phyloP scores from a whole-genome alignment of 257 asterid genomes.

The Rhazya stricta region DNA sequence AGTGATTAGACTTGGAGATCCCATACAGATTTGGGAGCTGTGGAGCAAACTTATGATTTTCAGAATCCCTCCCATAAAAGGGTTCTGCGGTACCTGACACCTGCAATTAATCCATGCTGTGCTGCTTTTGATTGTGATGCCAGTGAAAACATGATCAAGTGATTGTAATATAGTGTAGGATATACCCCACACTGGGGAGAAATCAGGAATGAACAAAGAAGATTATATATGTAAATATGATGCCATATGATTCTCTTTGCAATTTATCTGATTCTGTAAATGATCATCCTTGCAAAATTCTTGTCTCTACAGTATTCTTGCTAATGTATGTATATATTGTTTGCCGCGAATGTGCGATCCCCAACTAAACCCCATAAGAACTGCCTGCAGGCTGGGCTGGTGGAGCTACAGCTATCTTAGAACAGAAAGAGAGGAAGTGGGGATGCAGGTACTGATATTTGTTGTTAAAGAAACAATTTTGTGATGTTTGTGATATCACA shows the following conservation, averaged over 20 bases:
- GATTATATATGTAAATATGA: neutral
- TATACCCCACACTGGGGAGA: neutral
- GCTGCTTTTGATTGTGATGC: neutral
- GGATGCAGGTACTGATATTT: neutral
- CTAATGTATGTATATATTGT: neutral
- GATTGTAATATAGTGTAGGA: neutral
- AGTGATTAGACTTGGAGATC: slow-evolving; percentile 12
- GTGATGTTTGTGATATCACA: neutral
- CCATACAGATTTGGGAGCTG: neutral
- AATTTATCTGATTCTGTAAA: neutral
- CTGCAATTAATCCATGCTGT: neutral
- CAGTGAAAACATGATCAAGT: neutral
- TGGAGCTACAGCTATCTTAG: no score
- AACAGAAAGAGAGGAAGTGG: neutral
- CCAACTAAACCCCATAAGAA: neutral
- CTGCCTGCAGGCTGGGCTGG: neutral
- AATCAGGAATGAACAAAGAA: neutral
- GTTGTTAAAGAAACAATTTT: neutral
- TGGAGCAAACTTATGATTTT: neutral
- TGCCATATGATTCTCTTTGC: neutral
- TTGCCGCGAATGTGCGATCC: neutral
- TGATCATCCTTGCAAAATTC: neutral
- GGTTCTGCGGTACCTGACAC: neutral
- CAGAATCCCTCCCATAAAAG: neutral
- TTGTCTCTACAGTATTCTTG: neutral